Conservation (phyloP, 495 filamentous ascomycete genomes). For the Xylaria scruposa region DNA sequence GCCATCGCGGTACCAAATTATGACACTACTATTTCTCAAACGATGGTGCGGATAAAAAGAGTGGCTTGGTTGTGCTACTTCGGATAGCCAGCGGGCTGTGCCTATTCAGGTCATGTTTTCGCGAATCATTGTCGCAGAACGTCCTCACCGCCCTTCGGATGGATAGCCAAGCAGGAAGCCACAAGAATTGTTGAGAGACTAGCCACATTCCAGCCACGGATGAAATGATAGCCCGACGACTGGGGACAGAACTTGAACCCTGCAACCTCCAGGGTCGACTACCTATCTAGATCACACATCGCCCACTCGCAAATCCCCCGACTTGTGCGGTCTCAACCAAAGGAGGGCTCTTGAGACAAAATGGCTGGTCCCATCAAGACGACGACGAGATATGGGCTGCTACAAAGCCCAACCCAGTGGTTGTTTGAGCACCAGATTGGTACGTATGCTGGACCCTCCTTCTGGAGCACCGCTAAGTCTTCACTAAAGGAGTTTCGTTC, state of each 20-base stretch:
- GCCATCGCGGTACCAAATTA: neutral
- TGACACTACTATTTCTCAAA: neutral
- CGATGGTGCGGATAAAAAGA: neutral
- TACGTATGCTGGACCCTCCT: neutral
- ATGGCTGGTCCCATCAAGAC: conserved; percentile 23
- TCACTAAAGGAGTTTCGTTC: conserved; percentile 62
- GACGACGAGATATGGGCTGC: conserved; percentile 19
- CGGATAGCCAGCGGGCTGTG: neutral
- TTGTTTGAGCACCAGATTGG: conserved; percentile 31
- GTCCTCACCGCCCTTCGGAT: conserved; percentile 7
- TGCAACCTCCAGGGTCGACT: neutral
- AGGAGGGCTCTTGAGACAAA: neutral
- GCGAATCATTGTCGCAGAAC: neutral
- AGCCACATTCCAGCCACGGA: conserved; percentile 21
- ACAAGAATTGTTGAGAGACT: neutral
- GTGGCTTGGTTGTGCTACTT: neutral
- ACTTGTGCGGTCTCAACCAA: neutral
- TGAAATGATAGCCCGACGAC: conserved; percentile 19
- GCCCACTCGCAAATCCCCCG: neutral
- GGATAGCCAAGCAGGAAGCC: conserved; percentile 9
- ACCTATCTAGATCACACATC: conserved; percentile 3
- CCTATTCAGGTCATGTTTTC: neutral
- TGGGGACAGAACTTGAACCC: neutral
- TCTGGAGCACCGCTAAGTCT: conserved; percentile 12
- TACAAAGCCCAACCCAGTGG: conserved; percentile 26